These are phyloP conservation scores for Dendrobium nobile DNA, from an alignment of 106 monocot species.

Conservation along the genomic window DNA sequence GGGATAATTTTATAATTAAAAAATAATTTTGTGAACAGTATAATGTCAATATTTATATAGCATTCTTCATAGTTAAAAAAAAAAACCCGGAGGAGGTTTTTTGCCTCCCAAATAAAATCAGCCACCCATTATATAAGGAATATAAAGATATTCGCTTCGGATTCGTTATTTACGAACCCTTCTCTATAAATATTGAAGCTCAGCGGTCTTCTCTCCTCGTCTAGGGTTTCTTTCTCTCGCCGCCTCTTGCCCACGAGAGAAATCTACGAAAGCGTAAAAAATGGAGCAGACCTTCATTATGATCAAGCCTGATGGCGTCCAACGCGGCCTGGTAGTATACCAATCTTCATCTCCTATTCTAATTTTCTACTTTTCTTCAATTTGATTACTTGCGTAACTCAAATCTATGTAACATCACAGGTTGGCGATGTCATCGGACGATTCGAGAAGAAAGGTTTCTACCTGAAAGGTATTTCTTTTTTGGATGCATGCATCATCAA, in stretches of 20 bases:
- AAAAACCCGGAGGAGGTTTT: too few relatives aligned
- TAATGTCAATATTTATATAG: too few relatives aligned
- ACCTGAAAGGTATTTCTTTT: conserved; percentile 55
- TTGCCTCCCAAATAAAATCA: too few relatives aligned
- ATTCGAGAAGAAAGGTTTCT: conserved; percentile 95
- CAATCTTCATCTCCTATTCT: neutral
- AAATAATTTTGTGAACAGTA: too few relatives aligned
- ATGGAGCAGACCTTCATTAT: conserved; percentile 92
- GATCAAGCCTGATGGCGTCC: conserved; percentile 98
- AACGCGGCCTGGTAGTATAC: conserved; percentile 63
- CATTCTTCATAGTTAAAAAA: too few relatives aligned
- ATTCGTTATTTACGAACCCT: neutral
- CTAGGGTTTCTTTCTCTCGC: conserved; percentile 2
- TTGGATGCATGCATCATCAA: neutral
- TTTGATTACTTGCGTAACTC: neutral
- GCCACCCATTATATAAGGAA: too few relatives aligned
- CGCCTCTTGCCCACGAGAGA: neutral
- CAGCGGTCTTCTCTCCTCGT: neutral
- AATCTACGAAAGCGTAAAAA: neutral
- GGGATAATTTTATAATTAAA: too few relatives aligned
- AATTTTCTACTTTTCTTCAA: neutral
- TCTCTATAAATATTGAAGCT: neutral
- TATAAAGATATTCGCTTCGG: neutral
- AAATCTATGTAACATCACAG: conserved; percentile 20
- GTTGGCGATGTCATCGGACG: conserved; percentile 77